Percentiles rank a stretch among this genome's conserved stretches.
Evolutionary conservation across 768 basidiomycete genomes (phyloP).

Genomic region (Leccinellum rugosiceps): DNA sequence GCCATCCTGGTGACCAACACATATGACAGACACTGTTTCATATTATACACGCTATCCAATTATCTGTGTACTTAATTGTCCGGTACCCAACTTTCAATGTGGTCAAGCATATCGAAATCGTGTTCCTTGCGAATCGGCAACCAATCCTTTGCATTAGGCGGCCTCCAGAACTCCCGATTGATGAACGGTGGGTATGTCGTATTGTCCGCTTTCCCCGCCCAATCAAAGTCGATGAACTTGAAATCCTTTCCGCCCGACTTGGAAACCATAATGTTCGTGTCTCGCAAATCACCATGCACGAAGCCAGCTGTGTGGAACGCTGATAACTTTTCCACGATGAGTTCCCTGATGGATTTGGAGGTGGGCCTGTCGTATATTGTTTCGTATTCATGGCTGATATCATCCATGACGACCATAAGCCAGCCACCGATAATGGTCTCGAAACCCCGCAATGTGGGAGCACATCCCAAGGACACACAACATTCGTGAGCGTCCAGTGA

Average conservation of each 20-base stretch:
- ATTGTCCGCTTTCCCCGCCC: background rate
- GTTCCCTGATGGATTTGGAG: background rate
- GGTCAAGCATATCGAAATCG: background rate
- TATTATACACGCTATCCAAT: no score
- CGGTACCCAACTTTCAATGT: background rate
- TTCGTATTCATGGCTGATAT: background rate
- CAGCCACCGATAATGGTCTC: slow-evolving; percentile 28
- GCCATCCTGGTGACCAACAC: no score
- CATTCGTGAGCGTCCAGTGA: slow-evolving; percentile 26
- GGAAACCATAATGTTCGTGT: background rate
- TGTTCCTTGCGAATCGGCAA: background rate
- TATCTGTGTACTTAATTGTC: no score
- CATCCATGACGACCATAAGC: slow-evolving; percentile 35
- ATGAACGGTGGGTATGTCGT: background rate
- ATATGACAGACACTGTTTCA: no score
- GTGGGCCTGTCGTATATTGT: background rate
- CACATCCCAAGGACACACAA: slow-evolving; percentile 19
- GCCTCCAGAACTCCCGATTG: background rate
- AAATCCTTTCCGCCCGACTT: background rate
- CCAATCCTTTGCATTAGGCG: background rate
- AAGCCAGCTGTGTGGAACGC: background rate
- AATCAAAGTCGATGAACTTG: background rate
- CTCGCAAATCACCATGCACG: background rate
- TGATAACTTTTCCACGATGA: background rate
- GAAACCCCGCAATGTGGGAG: slow-evolving; percentile 26